phyloP scores from a whole-genome alignment of 495 filamentous ascomycete species.

The Annulohypoxylon bovei region DNA sequence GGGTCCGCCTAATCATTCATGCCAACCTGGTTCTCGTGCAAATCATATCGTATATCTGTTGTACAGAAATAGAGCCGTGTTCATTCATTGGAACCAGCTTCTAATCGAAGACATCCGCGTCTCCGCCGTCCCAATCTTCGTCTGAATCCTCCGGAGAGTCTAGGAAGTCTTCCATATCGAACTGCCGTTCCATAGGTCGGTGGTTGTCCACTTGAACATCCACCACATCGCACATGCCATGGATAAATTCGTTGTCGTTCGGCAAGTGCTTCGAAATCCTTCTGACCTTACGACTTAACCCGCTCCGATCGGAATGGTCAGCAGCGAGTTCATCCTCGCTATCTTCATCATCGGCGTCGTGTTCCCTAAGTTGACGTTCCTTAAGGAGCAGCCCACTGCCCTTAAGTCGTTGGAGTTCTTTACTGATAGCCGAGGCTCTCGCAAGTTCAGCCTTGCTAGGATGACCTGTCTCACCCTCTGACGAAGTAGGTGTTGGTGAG shows the following conservation, averaged over 20 bases:
- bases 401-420: conserved; percentile 31
- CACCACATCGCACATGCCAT: conserved; percentile 85
- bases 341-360: conserved; percentile 44
- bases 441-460: conserved; percentile 17
- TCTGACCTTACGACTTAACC: conserved; percentile 17
- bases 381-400: conserved; percentile 30
- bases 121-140: conserved; percentile 76
- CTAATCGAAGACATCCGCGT: conserved; percentile 44
- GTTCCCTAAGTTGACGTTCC: conserved; percentile 12
- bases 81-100: not conserved
- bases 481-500: conserved; percentile 44
- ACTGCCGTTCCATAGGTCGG: conserved; percentile 76
- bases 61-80: not conserved
- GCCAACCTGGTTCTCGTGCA: conserved; percentile 12
- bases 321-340: conserved; percentile 43
- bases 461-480: conserved; percentile 39
- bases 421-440: conserved; percentile 28
- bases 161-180: conserved; percentile 80
- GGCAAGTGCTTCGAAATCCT: conserved; percentile 9
- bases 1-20: not conserved
- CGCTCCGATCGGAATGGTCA: conserved; percentile 19
- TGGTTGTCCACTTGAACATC: conserved; percentile 84
- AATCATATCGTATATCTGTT: conserved; percentile 2
- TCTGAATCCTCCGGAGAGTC: conserved; percentile 75
- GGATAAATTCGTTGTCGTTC: conserved; percentile 56